Evolutionary conservation across 2,329 filamentous ascomycete genomes (phyloP).

Genomic region (Penicillium sp.): DNA sequence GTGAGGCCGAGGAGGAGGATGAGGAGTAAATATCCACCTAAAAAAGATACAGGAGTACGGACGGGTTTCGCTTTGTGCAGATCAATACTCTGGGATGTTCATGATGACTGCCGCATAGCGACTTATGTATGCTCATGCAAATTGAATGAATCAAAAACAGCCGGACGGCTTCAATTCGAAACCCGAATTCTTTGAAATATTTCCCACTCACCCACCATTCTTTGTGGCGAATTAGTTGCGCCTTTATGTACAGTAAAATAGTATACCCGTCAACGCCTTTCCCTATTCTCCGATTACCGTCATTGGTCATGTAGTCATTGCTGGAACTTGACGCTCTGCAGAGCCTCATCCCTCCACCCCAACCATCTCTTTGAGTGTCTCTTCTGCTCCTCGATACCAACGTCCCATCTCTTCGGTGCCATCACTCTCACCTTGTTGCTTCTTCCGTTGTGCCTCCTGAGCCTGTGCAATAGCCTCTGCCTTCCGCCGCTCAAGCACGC

Average conservation of each 20-base stretch:
- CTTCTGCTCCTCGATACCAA: conserved; percentile 50
- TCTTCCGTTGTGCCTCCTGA: conserved; percentile 50
- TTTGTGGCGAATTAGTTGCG: neutral
- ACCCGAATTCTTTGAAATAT: conserved; percentile 24
- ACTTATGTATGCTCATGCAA: conserved; percentile 48
- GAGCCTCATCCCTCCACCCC: conserved; percentile 31
- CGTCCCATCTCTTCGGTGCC: conserved; percentile 51
- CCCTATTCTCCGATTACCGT: conserved; percentile 14
- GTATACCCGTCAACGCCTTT: conserved; percentile 30
- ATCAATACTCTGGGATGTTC: conserved; percentile 38
- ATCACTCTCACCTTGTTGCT: conserved; percentile 50
- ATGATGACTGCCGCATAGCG: conserved; percentile 44
- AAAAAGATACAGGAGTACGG: conserved; percentile 39
- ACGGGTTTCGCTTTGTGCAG: conserved; percentile 43
- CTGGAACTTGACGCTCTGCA: neutral
- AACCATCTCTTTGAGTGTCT: conserved; percentile 45
- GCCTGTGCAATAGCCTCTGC: conserved; percentile 51
- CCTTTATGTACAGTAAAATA: conserved; percentile 22
- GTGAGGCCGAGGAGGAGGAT: conserved; percentile 78
- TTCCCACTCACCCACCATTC: conserved; percentile 1
- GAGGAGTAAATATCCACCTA: conserved; percentile 59
- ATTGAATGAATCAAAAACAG: conserved; percentile 42
- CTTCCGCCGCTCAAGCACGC: conserved; percentile 49
- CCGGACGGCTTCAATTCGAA: conserved; percentile 41
- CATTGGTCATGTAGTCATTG: conserved; percentile 27